These are phyloP conservation scores for Pleurotus citrinopileatus DNA, from an alignment of 768 basidiomycete genomes.

Conservation along the genomic window DNA sequence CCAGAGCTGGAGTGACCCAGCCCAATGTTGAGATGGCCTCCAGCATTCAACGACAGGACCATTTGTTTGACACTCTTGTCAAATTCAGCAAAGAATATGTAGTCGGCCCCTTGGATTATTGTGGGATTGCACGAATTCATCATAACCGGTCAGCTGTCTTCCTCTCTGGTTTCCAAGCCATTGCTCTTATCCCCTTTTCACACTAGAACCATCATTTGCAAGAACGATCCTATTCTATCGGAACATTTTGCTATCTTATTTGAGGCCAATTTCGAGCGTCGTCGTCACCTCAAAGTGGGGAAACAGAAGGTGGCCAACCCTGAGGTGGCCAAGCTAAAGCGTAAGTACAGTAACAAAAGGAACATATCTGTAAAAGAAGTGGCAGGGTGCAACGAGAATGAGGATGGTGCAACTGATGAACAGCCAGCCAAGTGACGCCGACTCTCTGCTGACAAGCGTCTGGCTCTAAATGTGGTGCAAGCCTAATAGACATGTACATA, in stretches of 20 bases:
- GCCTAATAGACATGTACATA: no score
- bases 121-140: constrained; percentile 9
- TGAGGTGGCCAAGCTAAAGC: constrained; percentile 1
- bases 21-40: not conserved
- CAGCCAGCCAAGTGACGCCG: no score
- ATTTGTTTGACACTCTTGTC: constrained; percentile 10
- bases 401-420: no score
- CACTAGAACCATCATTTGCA: not conserved
- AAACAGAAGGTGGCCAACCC: constrained; percentile 4
- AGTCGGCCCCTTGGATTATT: constrained; percentile 11
- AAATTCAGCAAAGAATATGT: constrained; percentile 5
- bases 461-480: no score
- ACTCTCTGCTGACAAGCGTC: no score
- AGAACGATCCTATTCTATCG: not conserved
- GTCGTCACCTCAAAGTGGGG: not conserved
- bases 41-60: not conserved
- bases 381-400: no score
- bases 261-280: not conserved
- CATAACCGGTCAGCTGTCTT: not conserved
- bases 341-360: no score
- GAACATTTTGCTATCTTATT: not conserved
- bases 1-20: not conserved
- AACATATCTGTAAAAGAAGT: no score
- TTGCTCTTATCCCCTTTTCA: not conserved
- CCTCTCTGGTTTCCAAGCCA: not conserved